Evolutionary conservation across 129 eudicot species (phyloP).

Genomic region (Escallonia rubra): DNA sequence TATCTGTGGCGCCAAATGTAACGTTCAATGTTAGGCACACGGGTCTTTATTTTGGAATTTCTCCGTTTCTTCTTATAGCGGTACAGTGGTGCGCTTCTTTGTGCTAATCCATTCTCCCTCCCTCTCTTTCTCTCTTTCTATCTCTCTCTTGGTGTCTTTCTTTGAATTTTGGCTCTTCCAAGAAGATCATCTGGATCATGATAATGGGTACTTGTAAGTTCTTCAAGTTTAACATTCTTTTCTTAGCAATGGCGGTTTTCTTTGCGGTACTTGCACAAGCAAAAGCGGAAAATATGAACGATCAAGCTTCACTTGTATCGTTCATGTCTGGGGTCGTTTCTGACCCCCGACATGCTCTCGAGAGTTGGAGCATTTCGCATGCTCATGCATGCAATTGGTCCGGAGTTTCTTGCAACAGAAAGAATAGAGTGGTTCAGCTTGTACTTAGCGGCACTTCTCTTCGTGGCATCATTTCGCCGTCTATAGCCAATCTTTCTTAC

Average conservation of each 20-base stretch:
- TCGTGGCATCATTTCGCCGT: conserved; percentile 59
- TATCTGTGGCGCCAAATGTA: conserved; percentile 39
- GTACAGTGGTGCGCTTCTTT: conserved; percentile 26
- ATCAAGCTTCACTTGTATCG: conserved; percentile 44
- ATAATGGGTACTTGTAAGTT: conserved; percentile 29
- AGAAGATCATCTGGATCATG: not conserved
- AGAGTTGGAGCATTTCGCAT: conserved; percentile 40
- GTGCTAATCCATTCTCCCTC: conserved; percentile 4
- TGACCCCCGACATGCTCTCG: conserved; percentile 47
- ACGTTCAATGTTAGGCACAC: conserved; percentile 58
- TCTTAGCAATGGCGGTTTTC: conserved; percentile 24
- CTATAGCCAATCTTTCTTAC: conserved; percentile 39
- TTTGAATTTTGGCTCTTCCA: conserved; percentile 3
- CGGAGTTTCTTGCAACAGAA: conserved; percentile 52
- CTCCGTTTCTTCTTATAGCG: conserved; percentile 13
- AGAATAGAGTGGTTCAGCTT: conserved; percentile 40
- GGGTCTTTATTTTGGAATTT: not conserved
- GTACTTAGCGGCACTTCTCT: conserved; percentile 57
- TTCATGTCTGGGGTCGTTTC: conserved; percentile 41
- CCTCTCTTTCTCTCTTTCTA: conserved; percentile 2
- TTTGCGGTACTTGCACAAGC: conserved; percentile 25
- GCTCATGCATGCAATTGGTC: conserved; percentile 64
- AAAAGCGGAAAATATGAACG: conserved; percentile 29
- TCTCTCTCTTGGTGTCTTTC: conserved; percentile 3
- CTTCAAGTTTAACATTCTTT: conserved; percentile 21